These are phyloP conservation scores for Gnomoniopsis sp. DNA, from an alignment of 2,329 filamentous ascomycete genomes.

Conservation along the genomic window DNA sequence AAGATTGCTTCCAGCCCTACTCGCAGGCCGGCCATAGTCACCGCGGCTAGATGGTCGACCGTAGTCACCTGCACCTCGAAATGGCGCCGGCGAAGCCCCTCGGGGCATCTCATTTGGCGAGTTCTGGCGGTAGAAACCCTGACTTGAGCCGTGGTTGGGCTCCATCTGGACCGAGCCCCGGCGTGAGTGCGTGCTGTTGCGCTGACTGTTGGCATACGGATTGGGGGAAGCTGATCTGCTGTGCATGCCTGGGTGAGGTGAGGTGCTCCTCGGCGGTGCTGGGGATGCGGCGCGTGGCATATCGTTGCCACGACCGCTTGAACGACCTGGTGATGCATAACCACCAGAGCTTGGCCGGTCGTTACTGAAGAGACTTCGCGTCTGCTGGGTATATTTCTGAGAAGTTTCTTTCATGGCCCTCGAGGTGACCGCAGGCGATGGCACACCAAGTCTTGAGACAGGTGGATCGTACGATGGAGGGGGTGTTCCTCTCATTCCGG, in stretches of 20 bases:
- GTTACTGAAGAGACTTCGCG: slow-evolving; percentile 67
- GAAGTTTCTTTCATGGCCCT: slow-evolving; percentile 95
- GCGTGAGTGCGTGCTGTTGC: slow-evolving; percentile 27
- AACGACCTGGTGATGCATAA: slow-evolving; percentile 46
- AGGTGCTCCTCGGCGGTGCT: slow-evolving; percentile 60
- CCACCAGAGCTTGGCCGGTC: slow-evolving; percentile 35
- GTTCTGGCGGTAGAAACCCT: slow-evolving; percentile 48
- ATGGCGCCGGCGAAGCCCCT: slow-evolving; percentile 46
- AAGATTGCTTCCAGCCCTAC: slow-evolving; percentile 29
- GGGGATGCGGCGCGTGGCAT: slow-evolving; percentile 64
- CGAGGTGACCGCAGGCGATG: slow-evolving; percentile 86
- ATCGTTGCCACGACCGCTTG: slow-evolving; percentile 57
- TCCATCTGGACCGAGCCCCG: slow-evolving; percentile 35
- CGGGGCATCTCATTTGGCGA: slow-evolving; percentile 48
- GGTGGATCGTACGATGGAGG: slow-evolving; percentile 83
- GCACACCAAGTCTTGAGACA: slow-evolving; percentile 78
- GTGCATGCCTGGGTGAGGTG: slow-evolving; percentile 57
- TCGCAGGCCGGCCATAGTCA: slow-evolving; percentile 28
- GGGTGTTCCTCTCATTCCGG: slow-evolving; percentile 68
- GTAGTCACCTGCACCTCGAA: slow-evolving; percentile 36
- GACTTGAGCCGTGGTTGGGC: slow-evolving; percentile 45
- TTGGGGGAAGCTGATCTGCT: slow-evolving; percentile 59
- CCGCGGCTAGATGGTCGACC: slow-evolving; percentile 50
- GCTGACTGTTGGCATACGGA: slow-evolving; percentile 49
- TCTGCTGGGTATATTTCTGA: slow-evolving; percentile 81